phyloP scores from a whole-genome alignment of 495 filamentous ascomycete genomes.

The Collariella sp. region DNA sequence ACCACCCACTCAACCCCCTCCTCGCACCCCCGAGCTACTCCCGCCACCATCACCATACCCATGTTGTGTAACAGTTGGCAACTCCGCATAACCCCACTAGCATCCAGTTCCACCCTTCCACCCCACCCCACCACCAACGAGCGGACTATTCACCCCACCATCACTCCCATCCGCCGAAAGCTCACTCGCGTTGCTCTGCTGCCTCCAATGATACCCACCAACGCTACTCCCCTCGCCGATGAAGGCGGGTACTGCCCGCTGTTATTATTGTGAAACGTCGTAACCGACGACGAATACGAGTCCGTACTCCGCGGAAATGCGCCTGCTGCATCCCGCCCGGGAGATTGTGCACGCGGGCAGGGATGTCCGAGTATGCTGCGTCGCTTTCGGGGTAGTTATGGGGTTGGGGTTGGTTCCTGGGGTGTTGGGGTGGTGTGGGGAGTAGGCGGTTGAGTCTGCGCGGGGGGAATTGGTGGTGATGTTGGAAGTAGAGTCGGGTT shows the following conservation, averaged over 20 bases:
- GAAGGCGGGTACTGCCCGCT: slow-evolving; percentile 18
- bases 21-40: slow-evolving; percentile 4
- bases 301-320: slow-evolving; percentile 25
- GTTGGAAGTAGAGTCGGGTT: too few species aligned
- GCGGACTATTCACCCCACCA: slow-evolving; percentile 5
- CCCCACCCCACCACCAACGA: background rate
- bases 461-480: slow-evolving; percentile 8
- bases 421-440: slow-evolving; percentile 14
- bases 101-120: slow-evolving; percentile 11
- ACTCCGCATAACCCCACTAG: background rate
- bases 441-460: slow-evolving; percentile 16
- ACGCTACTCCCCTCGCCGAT: slow-evolving; percentile 2
- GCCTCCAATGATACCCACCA: slow-evolving; percentile 25
- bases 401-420: slow-evolving; percentile 15
- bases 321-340: slow-evolving; percentile 16
- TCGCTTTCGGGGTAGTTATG: slow-evolving; percentile 27
- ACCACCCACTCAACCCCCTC: slow-evolving; percentile 14
- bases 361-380: slow-evolving; percentile 29
- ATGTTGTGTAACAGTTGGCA: background rate
- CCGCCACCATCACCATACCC: background rate
- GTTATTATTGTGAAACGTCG: too few species aligned
- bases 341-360: slow-evolving; percentile 12
- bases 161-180: slow-evolving; percentile 30
- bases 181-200: slow-evolving; percentile 35
- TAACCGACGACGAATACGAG: too few species aligned